Conservation (phyloP, 2,329 filamentous ascomycete species). For the Fusarium sororula region DNA sequence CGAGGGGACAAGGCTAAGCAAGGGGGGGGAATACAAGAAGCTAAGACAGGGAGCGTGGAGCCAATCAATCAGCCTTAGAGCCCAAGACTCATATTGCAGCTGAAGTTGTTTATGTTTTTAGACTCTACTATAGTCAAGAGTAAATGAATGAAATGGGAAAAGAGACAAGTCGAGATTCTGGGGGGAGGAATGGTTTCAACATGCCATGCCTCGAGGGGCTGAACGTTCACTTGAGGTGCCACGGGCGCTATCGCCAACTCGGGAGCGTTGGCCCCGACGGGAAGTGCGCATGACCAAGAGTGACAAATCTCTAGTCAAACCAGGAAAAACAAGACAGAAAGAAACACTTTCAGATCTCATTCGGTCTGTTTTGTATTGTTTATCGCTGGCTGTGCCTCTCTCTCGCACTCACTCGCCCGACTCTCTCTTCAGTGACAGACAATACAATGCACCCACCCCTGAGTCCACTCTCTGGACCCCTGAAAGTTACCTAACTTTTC, state of each 20-base stretch:
- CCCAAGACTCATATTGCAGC: slow-evolving; percentile 2
- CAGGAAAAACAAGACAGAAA: not conserved
- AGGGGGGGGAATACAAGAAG: not conserved
- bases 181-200: slow-evolving; percentile 27
- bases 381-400: not conserved
- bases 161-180: slow-evolving; percentile 6
- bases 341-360: not conserved
- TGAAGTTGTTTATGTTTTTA: not conserved
- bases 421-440: not conserved
- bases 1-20: slow-evolving; percentile 11
- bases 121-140: not conserved
- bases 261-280: not conserved
- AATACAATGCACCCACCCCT: slow-evolving; percentile 17
- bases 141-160: not conserved
- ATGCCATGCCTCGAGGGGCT: not conserved
- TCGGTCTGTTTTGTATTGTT: slow-evolving; percentile 1
- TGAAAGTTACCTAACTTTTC: slow-evolving; percentile 4
- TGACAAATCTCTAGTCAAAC: not conserved
- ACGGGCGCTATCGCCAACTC: slow-evolving; percentile 5
- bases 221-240: not conserved
- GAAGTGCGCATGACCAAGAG: slow-evolving; percentile 1
- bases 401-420: not conserved
- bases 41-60: slow-evolving; percentile 7
- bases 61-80: slow-evolving; percentile 14
- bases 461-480: slow-evolving; percentile 20